Conservation (phyloP, 345 rosid species). For the Heritiera littoralis region DNA sequence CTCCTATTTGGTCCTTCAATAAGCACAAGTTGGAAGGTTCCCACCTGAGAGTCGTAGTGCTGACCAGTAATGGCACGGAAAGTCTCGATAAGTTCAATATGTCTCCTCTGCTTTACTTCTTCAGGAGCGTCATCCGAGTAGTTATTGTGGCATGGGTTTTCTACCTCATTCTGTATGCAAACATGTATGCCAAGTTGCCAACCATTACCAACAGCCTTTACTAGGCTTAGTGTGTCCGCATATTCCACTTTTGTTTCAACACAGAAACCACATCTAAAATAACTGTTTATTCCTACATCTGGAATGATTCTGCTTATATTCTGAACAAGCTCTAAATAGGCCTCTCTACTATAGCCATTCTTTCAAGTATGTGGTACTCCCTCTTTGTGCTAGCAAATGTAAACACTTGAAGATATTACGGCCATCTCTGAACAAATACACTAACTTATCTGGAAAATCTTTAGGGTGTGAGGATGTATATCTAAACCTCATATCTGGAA, state of each 20-base stretch:
- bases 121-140: no score
- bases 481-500: conserved; percentile 93
- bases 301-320: conserved; percentile 78
- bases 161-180: no score
- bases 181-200: no score
- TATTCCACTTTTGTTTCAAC: conserved; percentile 95
- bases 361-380: conserved; percentile 72
- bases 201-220: conserved; percentile 57
- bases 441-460: background rate
- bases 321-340: conserved; percentile 85
- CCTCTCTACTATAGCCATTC: conserved; percentile 90
- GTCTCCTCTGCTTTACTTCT: conserved; percentile 66
- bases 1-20: conserved; percentile 48
- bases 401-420: conserved; percentile 78
- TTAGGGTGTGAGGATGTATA: conserved; percentile 97
- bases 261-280: conserved; percentile 92
- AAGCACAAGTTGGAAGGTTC: conserved; percentile 66
- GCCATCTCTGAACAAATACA: conserved; percentile 46
- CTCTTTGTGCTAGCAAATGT: conserved; percentile 93
- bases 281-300: conserved; percentile 82
- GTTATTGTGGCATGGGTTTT: no score
- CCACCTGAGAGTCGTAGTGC: conserved; percentile 70
- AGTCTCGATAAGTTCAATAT: conserved; percentile 70
- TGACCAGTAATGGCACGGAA: conserved; percentile 80
- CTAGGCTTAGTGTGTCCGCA: conserved; percentile 63